Evolutionary conservation across 352 stramenopile genomes (phyloP).

Genomic region (Globisporangium lucens): DNA sequence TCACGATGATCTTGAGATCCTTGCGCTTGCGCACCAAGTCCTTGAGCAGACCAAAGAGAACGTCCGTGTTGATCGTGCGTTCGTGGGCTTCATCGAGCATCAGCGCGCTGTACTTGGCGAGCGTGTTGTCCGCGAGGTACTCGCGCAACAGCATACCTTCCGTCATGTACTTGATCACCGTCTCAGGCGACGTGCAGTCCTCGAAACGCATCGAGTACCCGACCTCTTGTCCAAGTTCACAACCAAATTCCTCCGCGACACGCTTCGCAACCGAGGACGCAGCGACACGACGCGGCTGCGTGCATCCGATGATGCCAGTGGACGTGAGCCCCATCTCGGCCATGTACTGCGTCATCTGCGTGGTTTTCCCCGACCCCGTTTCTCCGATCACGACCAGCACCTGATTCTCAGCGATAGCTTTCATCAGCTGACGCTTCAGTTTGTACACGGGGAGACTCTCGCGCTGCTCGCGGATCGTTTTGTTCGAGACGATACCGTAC

Average conservation of each 20-base stretch:
- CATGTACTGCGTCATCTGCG: conserved; percentile 99
- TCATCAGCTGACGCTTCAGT: conserved; percentile 95
- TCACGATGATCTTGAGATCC: conserved; percentile 91
- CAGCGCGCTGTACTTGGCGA: conserved; percentile 94
- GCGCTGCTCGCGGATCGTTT: conserved; percentile 96
- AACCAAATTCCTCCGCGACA: conserved; percentile 97
- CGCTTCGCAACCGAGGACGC: conserved; percentile 97
- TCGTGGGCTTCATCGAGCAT: conserved; percentile 99
- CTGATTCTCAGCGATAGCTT: conserved; percentile 95
- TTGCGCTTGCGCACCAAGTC: conserved; percentile 79
- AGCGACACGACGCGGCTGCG: conserved; percentile 97
- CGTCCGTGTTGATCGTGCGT: conserved; percentile 97
- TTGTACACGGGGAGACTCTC: conserved; percentile 96
- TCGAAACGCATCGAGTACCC: conserved; percentile 92
- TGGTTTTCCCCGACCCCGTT: conserved; percentile 98
- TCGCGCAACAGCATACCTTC: conserved; percentile 99
- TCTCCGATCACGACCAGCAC: conserved; percentile 99
- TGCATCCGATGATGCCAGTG: conserved; percentile 97
- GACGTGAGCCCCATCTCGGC: conserved; percentile 96
- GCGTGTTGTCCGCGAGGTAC: conserved; percentile 95
- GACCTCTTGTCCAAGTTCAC: conserved; percentile 90
- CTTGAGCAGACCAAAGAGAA: conserved; percentile 97
- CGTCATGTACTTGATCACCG: conserved; percentile 99
- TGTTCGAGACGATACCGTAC: conserved; percentile 95
- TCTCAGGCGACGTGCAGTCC: conserved; percentile 86